phyloP scores from a whole-genome alignment of 2,329 filamentous ascomycete species.

The Ceratocystis ficicola region DNA sequence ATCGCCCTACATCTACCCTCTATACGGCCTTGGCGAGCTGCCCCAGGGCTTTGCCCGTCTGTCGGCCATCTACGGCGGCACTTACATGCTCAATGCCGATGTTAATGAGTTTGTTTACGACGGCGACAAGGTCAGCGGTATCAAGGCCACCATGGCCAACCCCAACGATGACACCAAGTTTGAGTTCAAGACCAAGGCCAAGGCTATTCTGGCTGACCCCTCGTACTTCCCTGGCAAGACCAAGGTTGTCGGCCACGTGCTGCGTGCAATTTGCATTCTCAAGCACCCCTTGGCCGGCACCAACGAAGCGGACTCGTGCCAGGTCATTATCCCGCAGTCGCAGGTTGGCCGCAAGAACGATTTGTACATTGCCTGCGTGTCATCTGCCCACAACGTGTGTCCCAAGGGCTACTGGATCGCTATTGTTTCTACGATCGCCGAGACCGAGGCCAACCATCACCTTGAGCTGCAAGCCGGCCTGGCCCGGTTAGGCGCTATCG shows the following conservation, averaged over 20 bases:
- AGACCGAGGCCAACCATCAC: constrained; percentile 85
- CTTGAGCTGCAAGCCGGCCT: constrained; percentile 86
- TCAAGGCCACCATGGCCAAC: constrained; percentile 94
- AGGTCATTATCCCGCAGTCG: constrained; percentile 95
- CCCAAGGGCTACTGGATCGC: constrained; percentile 98
- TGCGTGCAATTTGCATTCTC: constrained; percentile 94
- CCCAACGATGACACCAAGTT: constrained; percentile 55
- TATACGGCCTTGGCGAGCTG: constrained; percentile 93
- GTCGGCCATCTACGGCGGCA: constrained; percentile 95
- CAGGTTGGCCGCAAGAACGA: constrained; percentile 96
- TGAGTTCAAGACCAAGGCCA: constrained; percentile 92
- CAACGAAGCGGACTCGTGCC: constrained; percentile 74
- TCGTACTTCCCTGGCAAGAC: constrained; percentile 92
- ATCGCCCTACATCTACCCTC: constrained; percentile 97
- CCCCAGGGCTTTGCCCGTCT: constrained; percentile 95
- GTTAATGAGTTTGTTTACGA: constrained; percentile 85
- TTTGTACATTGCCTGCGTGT: constrained; percentile 94
- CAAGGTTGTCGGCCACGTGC: constrained; percentile 73
- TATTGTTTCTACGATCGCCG: constrained; percentile 94
- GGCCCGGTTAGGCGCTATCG: constrained; percentile 80
- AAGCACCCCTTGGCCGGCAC: constrained; percentile 91
- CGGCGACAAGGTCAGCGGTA: constrained; percentile 73
- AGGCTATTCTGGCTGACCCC: constrained; percentile 90
- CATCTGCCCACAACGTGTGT: constrained; percentile 92
- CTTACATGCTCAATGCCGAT: constrained; percentile 97